A percentile compares a stretch with the other conserved stretches of the same genome.
Conservation (phyloP, 2,329 filamentous ascomycete species). For the Alternaria arborescens region DNA sequence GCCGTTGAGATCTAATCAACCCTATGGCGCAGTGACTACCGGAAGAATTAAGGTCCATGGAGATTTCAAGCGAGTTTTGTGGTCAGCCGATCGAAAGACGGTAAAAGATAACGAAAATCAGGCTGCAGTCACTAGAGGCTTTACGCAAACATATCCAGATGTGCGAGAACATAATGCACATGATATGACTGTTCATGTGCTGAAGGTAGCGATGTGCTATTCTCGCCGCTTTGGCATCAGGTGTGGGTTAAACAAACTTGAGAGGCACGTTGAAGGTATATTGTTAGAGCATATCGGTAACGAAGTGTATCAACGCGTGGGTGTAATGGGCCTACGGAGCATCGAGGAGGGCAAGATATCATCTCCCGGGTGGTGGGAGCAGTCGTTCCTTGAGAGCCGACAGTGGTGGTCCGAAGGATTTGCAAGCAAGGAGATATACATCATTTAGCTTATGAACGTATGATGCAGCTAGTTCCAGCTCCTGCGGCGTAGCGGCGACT, state of each 20-base stretch:
- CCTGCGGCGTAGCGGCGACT: not conserved
- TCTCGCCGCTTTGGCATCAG: too few species aligned
- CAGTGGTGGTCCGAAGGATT: not conserved
- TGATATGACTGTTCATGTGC: not conserved
- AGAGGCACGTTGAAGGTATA: too few species aligned
- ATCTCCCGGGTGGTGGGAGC: rapidly evolving
- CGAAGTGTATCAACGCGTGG: not conserved
- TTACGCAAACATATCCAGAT: not conserved
- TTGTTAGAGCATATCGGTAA: too few species aligned
- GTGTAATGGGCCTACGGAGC: not conserved
- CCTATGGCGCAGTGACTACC: too few species aligned
- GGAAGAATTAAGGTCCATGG: too few species aligned
- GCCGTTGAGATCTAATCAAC: too few species aligned
- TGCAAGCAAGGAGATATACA: not conserved
- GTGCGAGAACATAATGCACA: not conserved
- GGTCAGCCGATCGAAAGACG: too few species aligned
- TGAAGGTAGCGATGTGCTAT: not conserved
- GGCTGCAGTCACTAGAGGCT: rapidly evolving
- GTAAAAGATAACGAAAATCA: too few species aligned
- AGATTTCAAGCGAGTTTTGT: too few species aligned
- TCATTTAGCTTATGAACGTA: not conserved
- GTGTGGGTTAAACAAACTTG: too few species aligned
- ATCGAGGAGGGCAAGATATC: rapidly evolving
- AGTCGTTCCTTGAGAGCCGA: not conserved
- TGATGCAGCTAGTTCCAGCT: not conserved